Conservation (phyloP, 305 asterid species). For the Andrographis paniculata region DNA sequence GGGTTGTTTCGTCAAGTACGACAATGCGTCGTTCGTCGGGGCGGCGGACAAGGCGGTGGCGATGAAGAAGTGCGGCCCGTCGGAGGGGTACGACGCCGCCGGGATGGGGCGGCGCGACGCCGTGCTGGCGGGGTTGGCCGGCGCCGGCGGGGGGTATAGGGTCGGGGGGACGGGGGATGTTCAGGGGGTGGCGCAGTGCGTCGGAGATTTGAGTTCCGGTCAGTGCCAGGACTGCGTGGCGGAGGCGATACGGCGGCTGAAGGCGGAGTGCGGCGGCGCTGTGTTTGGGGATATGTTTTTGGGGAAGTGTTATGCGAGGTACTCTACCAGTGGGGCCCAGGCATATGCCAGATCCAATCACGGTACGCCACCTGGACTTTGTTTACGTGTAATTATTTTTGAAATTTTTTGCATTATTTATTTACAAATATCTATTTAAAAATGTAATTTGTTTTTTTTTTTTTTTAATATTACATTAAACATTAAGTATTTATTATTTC, state of each 20-base stretch:
- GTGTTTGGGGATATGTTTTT: conserved; percentile 82
- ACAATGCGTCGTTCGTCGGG: conserved; percentile 57
- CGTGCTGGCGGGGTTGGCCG: conserved; percentile 44
- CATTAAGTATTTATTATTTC: too few relatives aligned
- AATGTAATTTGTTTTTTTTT: too few relatives aligned
- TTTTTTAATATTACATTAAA: too few relatives aligned
- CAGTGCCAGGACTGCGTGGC: conserved; percentile 82
- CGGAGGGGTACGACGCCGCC: conserved; percentile 39
- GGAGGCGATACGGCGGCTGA: conserved; percentile 73
- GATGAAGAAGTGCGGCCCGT: conserved; percentile 84
- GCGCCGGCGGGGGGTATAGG: conserved; percentile 56
- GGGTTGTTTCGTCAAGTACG: conserved; percentile 82
- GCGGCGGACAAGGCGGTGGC: conserved; percentile 68
- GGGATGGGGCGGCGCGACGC: conserved; percentile 59
- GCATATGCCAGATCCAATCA: conserved; percentile 37
- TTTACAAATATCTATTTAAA: neutral
- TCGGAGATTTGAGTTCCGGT: conserved; percentile 67
- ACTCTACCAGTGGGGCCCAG: conserved; percentile 56
- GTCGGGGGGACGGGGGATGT: conserved; percentile 63
- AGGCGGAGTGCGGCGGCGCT: conserved; percentile 76
- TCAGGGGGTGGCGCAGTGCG: conserved; percentile 88
- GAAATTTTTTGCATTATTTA: too few relatives aligned
- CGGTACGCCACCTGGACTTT: conserved; percentile 25
- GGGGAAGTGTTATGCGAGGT: conserved; percentile 85
- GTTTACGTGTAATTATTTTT: neutral